Conservation (phyloP, 495 filamentous ascomycete species). For the Filosporella fistucella region DNA sequence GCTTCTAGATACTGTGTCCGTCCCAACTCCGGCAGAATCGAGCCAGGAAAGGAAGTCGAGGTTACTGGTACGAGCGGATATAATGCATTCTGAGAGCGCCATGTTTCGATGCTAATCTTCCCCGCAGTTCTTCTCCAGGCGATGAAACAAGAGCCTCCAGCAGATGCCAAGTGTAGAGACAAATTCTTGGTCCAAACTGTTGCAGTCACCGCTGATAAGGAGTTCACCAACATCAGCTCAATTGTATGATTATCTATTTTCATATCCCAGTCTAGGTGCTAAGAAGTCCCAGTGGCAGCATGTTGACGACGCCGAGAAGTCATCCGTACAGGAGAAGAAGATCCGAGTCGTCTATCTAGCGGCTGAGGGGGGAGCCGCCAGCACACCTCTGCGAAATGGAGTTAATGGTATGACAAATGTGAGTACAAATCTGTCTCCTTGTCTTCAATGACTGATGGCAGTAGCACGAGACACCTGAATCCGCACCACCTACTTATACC, state of each 20-base stretch:
- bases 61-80: conserved; percentile 75
- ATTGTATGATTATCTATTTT: conserved; percentile 51
- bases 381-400: conserved; percentile 35
- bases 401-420: conserved; percentile 32
- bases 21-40: conserved; percentile 93
- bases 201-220: conserved; percentile 74
- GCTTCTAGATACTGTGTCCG: conserved; percentile 85
- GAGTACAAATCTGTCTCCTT: too few relatives aligned
- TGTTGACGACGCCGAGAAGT: conserved; percentile 73
- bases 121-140: conserved; percentile 83
- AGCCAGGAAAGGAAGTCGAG: conserved; percentile 80
- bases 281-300: conserved; percentile 58
- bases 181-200: conserved; percentile 98
- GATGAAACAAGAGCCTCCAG: conserved; percentile 90
- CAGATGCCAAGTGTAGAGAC: conserved; percentile 86
- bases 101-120: conserved; percentile 8
- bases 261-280: conserved; percentile 1
- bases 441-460: too few relatives aligned
- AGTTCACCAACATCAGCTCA: conserved; percentile 69
- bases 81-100: background rate
- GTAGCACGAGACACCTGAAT: conserved; percentile 27
- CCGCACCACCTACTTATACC: conserved; percentile 50
- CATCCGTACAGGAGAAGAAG: conserved; percentile 82
- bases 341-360: conserved; percentile 86
- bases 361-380: conserved; percentile 36